phyloP scores from a whole-genome alignment of 768 basidiomycete species.

The Mycena galopus region DNA sequence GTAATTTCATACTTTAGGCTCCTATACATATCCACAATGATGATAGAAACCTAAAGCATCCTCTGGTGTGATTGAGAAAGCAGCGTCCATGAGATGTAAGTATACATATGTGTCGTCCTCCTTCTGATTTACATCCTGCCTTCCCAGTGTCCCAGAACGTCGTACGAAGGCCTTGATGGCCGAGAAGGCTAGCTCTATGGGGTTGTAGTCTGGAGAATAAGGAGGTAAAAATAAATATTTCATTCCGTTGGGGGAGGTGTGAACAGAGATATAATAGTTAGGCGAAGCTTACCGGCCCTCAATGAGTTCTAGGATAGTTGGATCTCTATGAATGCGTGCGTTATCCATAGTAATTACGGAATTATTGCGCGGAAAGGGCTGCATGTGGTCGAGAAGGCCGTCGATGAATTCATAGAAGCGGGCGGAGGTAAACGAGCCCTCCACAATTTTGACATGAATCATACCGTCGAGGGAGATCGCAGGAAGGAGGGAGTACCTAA shows the following conservation, averaged over 20 bases:
- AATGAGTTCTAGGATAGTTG: conserved; percentile 43
- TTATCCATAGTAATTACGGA: no score
- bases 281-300: conserved; percentile 44
- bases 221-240: conserved; percentile 46
- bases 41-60: conserved; percentile 20
- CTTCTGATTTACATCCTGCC: conserved; percentile 11
- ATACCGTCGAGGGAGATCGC: conserved; percentile 52
- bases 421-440: conserved; percentile 42
- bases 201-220: conserved; percentile 54
- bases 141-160: conserved; percentile 13
- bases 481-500: conserved; percentile 51
- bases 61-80: neutral
- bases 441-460: conserved; percentile 32
- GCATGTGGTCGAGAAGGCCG: conserved; percentile 50
- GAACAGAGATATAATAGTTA: neutral
- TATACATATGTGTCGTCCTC: conserved; percentile 18
- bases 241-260: conserved; percentile 33
- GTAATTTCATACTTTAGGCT: no score
- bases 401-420: conserved; percentile 49
- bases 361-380: conserved; percentile 47
- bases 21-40: conserved; percentile 24
- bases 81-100: conserved; percentile 12
- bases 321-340: conserved; percentile 49
- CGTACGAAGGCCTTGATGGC: conserved; percentile 35
- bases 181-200: conserved; percentile 47